Evolutionary conservation across 331 rosid species (phyloP).

Genomic region (Quercus tomentella): DNA sequence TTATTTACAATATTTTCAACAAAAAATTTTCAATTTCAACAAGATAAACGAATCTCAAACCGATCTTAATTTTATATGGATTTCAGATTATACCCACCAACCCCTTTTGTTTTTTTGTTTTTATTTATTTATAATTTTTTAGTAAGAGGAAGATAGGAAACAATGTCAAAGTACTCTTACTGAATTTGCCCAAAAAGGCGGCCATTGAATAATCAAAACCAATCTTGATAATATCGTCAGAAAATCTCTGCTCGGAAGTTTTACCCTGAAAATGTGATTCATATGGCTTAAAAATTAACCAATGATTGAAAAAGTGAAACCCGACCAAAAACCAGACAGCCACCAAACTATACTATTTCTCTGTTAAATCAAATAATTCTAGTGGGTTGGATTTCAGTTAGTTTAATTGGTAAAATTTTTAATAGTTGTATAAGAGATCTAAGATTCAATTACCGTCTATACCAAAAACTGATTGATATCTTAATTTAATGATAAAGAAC

Average conservation of each 20-base stretch:
- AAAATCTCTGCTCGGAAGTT: neutral
- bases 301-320: neutral
- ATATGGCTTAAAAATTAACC: neutral
- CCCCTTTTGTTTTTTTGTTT: too few relatives aligned
- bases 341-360: too few relatives aligned
- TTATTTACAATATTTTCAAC: rapidly evolving
- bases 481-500: rapidly evolving
- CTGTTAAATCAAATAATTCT: too few relatives aligned
- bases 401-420: too few relatives aligned
- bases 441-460: rapidly evolving
- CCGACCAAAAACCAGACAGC: too few relatives aligned
- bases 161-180: neutral
- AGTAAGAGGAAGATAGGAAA: too few relatives aligned
- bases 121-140: too few relatives aligned
- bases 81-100: too few relatives aligned
- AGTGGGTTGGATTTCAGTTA: rapidly evolving
- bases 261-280: neutral
- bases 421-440: rapidly evolving
- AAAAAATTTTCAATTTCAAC: rapidly evolving
- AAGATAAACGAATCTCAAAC: too few relatives aligned
- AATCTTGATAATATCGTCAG: neutral
- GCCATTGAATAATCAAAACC: neutral
- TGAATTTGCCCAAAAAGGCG: neutral
- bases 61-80: too few relatives aligned
- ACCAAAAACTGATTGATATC: rapidly evolving